These are phyloP conservation scores for Nelumbo lutea DNA, from an alignment of 164 flowering plant genomes.

Conservation along the genomic window DNA sequence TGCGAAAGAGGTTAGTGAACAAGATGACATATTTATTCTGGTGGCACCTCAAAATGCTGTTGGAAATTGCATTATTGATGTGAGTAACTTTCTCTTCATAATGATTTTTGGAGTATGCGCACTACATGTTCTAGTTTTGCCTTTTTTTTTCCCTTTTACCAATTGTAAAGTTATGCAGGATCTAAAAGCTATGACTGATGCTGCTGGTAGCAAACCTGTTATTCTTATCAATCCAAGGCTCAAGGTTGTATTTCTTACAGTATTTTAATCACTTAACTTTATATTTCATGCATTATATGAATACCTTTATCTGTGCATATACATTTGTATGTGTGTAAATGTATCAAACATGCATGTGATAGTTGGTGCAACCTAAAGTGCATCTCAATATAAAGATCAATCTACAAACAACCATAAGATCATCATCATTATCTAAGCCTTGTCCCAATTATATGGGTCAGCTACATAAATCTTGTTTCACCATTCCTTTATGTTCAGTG, in stretches of 20 bases:
- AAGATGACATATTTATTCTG: constrained; percentile 80
- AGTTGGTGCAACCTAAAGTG: no score
- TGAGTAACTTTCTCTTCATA: constrained; percentile 29
- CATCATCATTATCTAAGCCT: no score
- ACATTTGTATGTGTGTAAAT: no score
- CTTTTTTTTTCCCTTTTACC: neutral
- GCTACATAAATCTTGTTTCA: no score
- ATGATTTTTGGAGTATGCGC: neutral
- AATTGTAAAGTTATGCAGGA: constrained; percentile 45
- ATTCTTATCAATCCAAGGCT: constrained; percentile 79
- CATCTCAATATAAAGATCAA: no score
- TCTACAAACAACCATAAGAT: no score
- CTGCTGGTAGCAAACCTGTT: constrained; percentile 83
- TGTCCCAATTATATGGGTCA: no score
- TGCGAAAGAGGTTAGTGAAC: constrained; percentile 71
- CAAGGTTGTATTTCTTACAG: constrained; percentile 40
- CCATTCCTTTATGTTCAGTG: no score
- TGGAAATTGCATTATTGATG: constrained; percentile 94
- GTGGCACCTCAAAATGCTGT: constrained; percentile 99
- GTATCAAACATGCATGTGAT: no score
- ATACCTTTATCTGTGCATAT: neutral
- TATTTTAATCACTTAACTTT: neutral
- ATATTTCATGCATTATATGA: neutral
- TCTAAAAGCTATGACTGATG: constrained; percentile 85
- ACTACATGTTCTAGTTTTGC: neutral